Evolutionary conservation across 768 basidiomycete genomes (phyloP).

Genomic region (Tricholoma bakamatsutake): DNA sequence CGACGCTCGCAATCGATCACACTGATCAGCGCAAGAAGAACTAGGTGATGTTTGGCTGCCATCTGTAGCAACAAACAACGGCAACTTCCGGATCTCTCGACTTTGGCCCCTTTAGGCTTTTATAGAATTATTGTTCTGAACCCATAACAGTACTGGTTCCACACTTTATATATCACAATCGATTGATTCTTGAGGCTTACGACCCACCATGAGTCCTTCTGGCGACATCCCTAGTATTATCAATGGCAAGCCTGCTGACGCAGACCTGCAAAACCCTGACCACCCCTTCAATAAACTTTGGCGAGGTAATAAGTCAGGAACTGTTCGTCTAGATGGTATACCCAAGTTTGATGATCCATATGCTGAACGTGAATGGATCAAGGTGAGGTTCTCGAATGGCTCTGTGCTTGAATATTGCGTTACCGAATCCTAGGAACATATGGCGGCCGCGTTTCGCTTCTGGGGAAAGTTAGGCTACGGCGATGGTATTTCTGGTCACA

Average conservation of each 20-base stretch:
- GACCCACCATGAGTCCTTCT: slow-evolving; percentile 13
- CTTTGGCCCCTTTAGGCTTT: not conserved
- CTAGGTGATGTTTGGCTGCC: too few relatives aligned
- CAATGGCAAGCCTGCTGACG: not conserved
- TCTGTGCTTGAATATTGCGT: not conserved
- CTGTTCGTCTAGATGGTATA: slow-evolving; percentile 14
- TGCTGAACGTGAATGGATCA: slow-evolving; percentile 23
- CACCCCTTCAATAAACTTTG: slow-evolving; percentile 14
- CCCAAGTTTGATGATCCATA: slow-evolving; percentile 19
- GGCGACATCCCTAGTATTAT: slow-evolving; percentile 1
- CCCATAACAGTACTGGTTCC: not conserved
- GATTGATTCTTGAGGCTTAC: not conserved
- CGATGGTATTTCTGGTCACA: slow-evolving; percentile 46
- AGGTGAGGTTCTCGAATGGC: slow-evolving; percentile 7
- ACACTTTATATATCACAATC: not conserved
- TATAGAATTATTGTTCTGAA: not conserved
- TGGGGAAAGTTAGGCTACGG: slow-evolving; percentile 37
- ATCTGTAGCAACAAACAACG: too few relatives aligned
- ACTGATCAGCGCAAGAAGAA: too few relatives aligned
- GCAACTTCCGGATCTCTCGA: too few relatives aligned
- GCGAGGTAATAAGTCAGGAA: slow-evolving; percentile 18
- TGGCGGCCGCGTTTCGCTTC: slow-evolving; percentile 22
- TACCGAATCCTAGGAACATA: slow-evolving; percentile 12
- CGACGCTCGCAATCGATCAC: too few relatives aligned
- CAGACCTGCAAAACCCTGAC: not conserved